Evolutionary conservation across 495 filamentous ascomycete species (phyloP), one percentile per base, ranked within the genome.

Genomic region (Clohesyomyces aquaticus): DNA sequence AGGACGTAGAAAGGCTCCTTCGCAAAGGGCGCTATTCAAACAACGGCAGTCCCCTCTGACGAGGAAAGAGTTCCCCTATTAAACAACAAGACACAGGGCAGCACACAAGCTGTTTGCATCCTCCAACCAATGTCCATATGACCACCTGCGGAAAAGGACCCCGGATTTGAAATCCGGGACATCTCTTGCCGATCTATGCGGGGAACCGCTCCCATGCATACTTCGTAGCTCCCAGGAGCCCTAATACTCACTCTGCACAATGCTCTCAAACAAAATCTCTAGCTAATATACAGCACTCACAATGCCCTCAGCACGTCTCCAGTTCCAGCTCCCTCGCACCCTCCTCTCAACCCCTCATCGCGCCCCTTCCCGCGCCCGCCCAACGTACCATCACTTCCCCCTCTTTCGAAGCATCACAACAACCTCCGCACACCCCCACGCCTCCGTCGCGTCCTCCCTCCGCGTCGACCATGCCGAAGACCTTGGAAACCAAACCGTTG

Each of bases 401-500:
- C 26, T n/a, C 25, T 9, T 48, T 23, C 59, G 50, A 4, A 21
- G 23, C 3, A 29, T 65, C 43, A 21, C 53, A 16, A 58, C 53
- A 1, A 14, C 46, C 29, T 56, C 60, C 18, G 10, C 18, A n/a
- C 38, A 25, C 4, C 45, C 0, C n/a, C 60, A 50, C 1, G 54
- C 61, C 23, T 27, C 42, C 3, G 29, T 52, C 14, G 21, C 61
- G 1, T 10, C 19, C 8, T 6, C 18, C 0, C 18, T 32, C 27
- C 63, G 55, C 41, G 55, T 59, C 19, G 58, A 66, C 41, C 55
- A 59, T 59, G 48, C 55, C 32, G 63, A 59, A 49, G 55, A 47
- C 26, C 19, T 41, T 35, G 61, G 59, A 19, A 71, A 71, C 61
- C 55, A 56, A 10, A 41, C 55, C 8, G 70, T 72, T 3, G 72